Conservation (phyloP, 371 early-diverging fungal species). For the Zopfochytrium polystomum region DNA sequence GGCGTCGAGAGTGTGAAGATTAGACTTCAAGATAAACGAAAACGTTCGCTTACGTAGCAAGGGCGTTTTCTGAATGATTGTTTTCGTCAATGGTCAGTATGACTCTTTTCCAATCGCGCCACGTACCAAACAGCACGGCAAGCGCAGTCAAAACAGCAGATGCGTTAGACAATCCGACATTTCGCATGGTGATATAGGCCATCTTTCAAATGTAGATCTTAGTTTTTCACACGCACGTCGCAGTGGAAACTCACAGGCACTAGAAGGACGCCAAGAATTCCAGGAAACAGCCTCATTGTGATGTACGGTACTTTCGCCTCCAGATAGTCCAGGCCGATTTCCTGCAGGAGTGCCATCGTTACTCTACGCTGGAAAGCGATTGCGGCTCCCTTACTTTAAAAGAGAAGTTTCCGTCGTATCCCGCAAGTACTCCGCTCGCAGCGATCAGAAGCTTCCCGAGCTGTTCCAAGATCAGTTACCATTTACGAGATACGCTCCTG, state of each 20-base stretch:
- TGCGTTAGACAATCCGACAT: slow-evolving; percentile 66
- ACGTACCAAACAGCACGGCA: slow-evolving; percentile 64
- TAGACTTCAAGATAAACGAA: not conserved
- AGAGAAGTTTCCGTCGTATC: slow-evolving; percentile 83
- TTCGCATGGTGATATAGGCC: slow-evolving; percentile 75
- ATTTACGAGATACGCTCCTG: too few relatives aligned
- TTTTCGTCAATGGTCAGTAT: too few relatives aligned
- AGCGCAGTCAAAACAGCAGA: slow-evolving; percentile 68
- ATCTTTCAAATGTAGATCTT: slow-evolving; percentile 32
- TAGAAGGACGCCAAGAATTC: slow-evolving; percentile 67
- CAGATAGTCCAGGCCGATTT: slow-evolving; percentile 59
- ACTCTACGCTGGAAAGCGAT: not conserved
- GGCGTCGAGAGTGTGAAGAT: not conserved
- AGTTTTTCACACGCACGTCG: not conserved
- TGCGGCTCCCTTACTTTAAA: slow-evolving; percentile 58
- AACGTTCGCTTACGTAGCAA: not conserved
- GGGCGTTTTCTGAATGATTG: too few relatives aligned
- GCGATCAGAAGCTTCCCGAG: slow-evolving; percentile 98
- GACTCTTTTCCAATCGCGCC: too few relatives aligned
- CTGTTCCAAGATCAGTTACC: too few relatives aligned
- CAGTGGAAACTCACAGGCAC: slow-evolving; percentile 53
- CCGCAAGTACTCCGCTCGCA: slow-evolving; percentile 81
- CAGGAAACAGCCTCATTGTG: slow-evolving; percentile 75
- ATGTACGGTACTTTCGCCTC: slow-evolving; percentile 75
- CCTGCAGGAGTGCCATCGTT: slow-evolving; percentile 11